phyloP scores from a whole-genome alignment of 1,284 basidiomycete genomes.

The Pterulicium gracile region DNA sequence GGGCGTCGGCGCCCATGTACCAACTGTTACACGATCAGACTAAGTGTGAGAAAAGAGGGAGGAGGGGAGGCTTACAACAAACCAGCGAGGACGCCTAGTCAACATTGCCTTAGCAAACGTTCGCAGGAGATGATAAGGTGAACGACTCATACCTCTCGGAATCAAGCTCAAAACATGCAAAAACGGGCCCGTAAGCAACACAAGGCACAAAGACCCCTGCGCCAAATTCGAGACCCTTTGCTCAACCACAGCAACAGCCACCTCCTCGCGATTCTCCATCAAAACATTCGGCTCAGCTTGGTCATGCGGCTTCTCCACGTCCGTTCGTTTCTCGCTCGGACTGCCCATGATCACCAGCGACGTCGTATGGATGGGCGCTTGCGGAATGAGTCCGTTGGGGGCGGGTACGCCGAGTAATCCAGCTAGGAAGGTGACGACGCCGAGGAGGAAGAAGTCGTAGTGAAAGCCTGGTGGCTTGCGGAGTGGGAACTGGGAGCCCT shows the following conservation, averaged over 20 bases:
- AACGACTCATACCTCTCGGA: constrained; percentile 43
- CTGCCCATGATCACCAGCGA: constrained; percentile 72
- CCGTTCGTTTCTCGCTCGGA: constrained; percentile 32
- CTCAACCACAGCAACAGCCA: constrained; percentile 75
- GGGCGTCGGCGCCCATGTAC: constrained; percentile 85
- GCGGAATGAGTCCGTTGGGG: constrained; percentile 92
- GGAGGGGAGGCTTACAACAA: constrained; percentile 43
- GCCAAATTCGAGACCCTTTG: constrained; percentile 83
- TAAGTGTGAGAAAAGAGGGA: constrained; percentile 9
- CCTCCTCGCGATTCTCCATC: constrained; percentile 29
- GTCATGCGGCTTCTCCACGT: constrained; percentile 17
- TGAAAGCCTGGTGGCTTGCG: constrained; percentile 91
- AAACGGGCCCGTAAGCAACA: constrained; percentile 76
- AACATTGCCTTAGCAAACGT: too few species aligned
- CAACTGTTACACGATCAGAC: constrained; percentile 37
- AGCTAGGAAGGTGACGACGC: constrained; percentile 86
- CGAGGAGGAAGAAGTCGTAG: constrained; percentile 82
- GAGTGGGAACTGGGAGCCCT: constrained; percentile 85
- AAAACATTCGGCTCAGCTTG: constrained; percentile 18
- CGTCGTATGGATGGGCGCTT: constrained; percentile 90
- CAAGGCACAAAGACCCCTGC: constrained; percentile 72
- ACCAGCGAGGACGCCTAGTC: constrained; percentile 61
- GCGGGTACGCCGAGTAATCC: constrained; percentile 88
- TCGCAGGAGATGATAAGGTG: neutral
- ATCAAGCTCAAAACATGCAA: constrained; percentile 70